A percentile compares a stretch with the other conserved stretches of the same genome.
Conservation (phyloP, 805 yeast genomes). For the Teunomyces funiuensis region DNA sequence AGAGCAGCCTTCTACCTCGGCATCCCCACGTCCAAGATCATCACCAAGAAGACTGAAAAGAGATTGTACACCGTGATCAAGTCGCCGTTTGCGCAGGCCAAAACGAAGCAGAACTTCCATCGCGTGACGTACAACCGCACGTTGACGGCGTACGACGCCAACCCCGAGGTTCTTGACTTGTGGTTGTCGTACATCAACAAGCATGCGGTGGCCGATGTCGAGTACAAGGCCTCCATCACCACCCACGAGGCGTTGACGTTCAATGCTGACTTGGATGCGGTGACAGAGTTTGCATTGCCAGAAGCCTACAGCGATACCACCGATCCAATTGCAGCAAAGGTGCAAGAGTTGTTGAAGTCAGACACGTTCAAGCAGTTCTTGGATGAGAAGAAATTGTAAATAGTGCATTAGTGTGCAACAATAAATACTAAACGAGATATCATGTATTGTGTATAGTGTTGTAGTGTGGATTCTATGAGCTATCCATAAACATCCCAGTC, state of each 20-base stretch:
- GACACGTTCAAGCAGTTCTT: conserved; percentile 66
- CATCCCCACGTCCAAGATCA: conserved; percentile 78
- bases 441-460: too few species aligned
- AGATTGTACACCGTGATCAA: conserved; percentile 92
- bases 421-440: too few species aligned
- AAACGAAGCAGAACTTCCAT: conserved; percentile 90
- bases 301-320: conserved; percentile 29
- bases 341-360: conserved; percentile 65
- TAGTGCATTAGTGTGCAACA: too few species aligned
- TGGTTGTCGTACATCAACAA: conserved; percentile 78
- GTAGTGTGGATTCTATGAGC: too few species aligned
- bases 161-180: conserved; percentile 79
- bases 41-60: conserved; percentile 64
- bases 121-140: conserved; percentile 78
- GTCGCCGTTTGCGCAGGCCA: conserved; percentile 93
- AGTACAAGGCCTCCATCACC: conserved; percentile 68
- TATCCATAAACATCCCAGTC: conserved; percentile 78
- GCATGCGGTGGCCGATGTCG: conserved; percentile 78
- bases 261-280: conserved; percentile 34
- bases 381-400: conserved; percentile 15
- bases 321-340: conserved; percentile 62
- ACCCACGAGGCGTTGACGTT: conserved; percentile 41
- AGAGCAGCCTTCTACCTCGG: conserved; percentile 90
- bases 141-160: conserved; percentile 78
- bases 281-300: conserved; percentile 32